These are phyloP conservation scores for Puccinia sorghi DNA, from an alignment of 1,284 basidiomycete genomes.

Conservation along the genomic window DNA sequence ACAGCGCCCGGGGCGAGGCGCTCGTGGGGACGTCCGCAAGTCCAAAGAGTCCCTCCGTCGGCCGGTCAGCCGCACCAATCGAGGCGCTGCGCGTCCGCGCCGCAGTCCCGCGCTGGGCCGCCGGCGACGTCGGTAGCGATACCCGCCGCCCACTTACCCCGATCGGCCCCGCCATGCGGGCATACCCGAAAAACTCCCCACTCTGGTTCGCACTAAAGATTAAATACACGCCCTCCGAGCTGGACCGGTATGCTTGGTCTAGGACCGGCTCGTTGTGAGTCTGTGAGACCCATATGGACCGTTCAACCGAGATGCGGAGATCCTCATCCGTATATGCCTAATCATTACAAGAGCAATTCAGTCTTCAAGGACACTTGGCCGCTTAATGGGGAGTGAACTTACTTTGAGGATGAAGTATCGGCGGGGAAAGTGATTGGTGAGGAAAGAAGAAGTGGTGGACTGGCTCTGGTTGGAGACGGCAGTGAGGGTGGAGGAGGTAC, in stretches of 20 bases:
- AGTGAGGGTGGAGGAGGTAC: constrained; percentile 36
- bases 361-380: background rate
- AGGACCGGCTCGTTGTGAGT: constrained; percentile 51
- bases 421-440: constrained; percentile 44
- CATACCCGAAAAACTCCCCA: constrained; percentile 51
- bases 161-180: constrained; percentile 40
- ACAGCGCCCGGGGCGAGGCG: background rate
- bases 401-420: constrained; percentile 51
- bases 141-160: background rate
- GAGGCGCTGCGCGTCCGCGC: constrained; percentile 11
- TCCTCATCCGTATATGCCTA: constrained; percentile 49
- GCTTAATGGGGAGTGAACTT: background rate
- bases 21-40: background rate
- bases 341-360: background rate
- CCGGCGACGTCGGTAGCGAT: background rate
- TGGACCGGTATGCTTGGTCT: constrained; percentile 52
- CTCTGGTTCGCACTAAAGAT: constrained; percentile 52
- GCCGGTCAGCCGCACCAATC: background rate
- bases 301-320: constrained; percentile 44
- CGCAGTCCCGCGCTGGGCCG: background rate
- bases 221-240: constrained; percentile 48
- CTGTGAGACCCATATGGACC: constrained; percentile 49
- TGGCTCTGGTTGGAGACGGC: constrained; percentile 19
- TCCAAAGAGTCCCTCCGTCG: background rate
- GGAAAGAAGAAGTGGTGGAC: constrained; percentile 47